phyloP scores from a whole-genome alignment of 768 basidiomycete genomes.

The Krasilnikovozyma curviuscula region DNA sequence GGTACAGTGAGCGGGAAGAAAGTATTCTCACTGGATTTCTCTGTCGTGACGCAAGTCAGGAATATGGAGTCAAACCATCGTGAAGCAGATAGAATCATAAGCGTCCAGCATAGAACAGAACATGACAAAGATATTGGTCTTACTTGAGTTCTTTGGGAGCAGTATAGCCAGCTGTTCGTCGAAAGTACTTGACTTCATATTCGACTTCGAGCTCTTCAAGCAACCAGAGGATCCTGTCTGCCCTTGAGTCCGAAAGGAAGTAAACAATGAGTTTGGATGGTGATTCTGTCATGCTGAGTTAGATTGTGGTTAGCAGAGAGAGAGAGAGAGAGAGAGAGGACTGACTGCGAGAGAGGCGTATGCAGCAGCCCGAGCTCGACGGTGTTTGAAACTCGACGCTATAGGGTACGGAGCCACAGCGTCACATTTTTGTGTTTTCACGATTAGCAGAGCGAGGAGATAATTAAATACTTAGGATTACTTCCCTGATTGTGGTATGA shows the following conservation, averaged over 20 bases:
- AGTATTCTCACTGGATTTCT: neutral
- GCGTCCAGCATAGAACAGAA: neutral
- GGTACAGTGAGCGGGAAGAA: neutral
- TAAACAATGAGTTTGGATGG: neutral
- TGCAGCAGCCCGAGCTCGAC: no score
- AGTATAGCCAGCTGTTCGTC: neutral
- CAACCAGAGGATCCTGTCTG: conserved; percentile 9
- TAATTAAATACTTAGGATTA: no score
- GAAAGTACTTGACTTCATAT: conserved; percentile 5
- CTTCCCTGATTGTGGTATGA: no score
- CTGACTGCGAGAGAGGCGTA: no score
- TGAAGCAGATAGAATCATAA: neutral
- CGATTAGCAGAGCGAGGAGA: no score
- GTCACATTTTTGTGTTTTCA: no score
- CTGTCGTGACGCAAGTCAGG: neutral
- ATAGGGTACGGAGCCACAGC: no score
- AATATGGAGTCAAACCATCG: neutral
- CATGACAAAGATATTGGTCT: neutral
- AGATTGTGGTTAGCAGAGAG: no score
- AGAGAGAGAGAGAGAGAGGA: no score
- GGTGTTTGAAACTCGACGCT: no score
- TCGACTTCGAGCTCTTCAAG: conserved; percentile 6
- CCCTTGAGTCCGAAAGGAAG: conserved; percentile 9
- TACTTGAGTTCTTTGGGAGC: conserved; percentile 8
- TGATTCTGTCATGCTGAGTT: no score